Evolutionary conservation across 148 eudicot genomes (phyloP).

Genomic region (Mesembryanthemum crystallinum): DNA sequence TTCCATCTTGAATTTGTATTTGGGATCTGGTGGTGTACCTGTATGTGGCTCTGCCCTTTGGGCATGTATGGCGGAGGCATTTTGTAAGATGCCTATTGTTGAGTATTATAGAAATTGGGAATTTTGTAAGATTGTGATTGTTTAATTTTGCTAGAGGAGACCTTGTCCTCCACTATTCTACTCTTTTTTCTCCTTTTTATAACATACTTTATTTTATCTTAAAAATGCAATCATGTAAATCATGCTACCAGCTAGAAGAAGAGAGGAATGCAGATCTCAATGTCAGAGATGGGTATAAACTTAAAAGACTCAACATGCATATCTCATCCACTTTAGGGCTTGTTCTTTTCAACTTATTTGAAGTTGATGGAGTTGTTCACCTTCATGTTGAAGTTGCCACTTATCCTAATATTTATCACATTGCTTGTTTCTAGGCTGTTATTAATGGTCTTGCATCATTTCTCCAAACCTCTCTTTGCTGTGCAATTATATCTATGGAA

Average conservation of each 20-base stretch:
- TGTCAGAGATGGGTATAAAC: background rate
- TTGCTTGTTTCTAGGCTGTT: background rate
- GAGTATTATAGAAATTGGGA: background rate
- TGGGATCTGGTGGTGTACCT: background rate
- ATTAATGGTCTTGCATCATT: background rate
- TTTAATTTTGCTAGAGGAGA: background rate
- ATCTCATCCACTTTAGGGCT: too few species aligned
- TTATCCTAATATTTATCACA: background rate
- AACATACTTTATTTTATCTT: background rate
- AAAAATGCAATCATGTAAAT: background rate
- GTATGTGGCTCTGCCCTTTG: background rate
- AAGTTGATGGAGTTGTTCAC: background rate
- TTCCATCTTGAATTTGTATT: background rate
- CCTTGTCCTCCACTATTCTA: background rate
- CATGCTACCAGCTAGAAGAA: background rate
- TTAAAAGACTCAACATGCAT: background rate
- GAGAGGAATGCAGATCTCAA: background rate
- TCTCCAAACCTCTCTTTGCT: background rate
- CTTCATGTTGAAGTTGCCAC: background rate
- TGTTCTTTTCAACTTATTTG: too few species aligned
- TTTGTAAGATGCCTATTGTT: background rate
- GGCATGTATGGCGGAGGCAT: background rate
- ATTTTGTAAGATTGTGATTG: background rate
- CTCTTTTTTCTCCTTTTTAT: background rate
- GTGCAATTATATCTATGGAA: background rate